Percentiles rank a stretch among this genome's conserved stretches.
phyloP scores from a whole-genome alignment of 805 yeast species.

The Candida stauntonica region DNA sequence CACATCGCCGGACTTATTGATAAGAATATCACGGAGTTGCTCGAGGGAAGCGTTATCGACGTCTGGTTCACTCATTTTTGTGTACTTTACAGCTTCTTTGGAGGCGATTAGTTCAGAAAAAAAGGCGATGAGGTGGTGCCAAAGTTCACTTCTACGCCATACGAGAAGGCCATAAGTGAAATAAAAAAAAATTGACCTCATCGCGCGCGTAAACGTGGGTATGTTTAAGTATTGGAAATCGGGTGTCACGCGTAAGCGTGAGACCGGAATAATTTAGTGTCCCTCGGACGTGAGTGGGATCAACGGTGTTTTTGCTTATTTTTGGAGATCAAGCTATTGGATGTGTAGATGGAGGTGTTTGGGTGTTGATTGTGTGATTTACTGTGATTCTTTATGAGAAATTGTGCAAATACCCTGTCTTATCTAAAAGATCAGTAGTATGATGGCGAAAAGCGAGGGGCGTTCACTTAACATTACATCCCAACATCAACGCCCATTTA shows the following conservation, averaged over 20 bases:
- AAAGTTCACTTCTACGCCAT: too few relatives aligned
- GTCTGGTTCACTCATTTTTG: constrained; percentile 13
- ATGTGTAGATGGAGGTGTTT: too few relatives aligned
- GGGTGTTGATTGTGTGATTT: too few relatives aligned
- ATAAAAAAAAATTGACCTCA: constrained; percentile 8
- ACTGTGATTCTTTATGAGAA: too few relatives aligned
- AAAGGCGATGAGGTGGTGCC: neutral
- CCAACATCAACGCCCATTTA: too few relatives aligned
- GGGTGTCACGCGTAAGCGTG: constrained; percentile 2
- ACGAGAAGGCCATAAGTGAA: constrained; percentile 2
- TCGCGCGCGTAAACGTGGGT: constrained; percentile 10
- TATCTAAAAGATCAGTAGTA: neutral
- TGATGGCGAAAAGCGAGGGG: neutral
- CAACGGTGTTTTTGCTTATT: too few relatives aligned
- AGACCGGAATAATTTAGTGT: too few relatives aligned
- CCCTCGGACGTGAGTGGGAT: too few relatives aligned
- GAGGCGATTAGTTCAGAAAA: neutral
- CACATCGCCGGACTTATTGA: constrained; percentile 61
- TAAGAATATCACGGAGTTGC: constrained; percentile 65
- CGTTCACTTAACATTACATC: neutral
- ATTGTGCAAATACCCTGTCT: too few relatives aligned
- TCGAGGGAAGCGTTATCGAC: constrained; percentile 41
- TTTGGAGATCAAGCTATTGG: too few relatives aligned
- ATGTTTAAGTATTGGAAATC: neutral
- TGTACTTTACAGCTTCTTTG: neutral